These are phyloP conservation scores for Candolleomyces efflorescens DNA, from an alignment of 768 basidiomycete species.

Conservation along the genomic window DNA sequence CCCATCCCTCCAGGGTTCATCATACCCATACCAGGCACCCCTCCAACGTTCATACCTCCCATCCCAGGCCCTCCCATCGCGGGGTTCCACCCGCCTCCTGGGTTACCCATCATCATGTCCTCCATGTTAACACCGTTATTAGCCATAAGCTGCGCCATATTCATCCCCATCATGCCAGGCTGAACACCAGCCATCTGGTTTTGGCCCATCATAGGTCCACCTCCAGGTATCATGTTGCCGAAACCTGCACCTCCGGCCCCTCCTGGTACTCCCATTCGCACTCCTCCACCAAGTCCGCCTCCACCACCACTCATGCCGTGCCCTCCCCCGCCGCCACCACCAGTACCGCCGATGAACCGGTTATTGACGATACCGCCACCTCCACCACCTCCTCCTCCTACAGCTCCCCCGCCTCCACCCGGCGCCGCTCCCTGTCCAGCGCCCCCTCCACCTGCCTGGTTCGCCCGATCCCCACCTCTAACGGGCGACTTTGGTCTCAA, in stretches of 20 bases:
- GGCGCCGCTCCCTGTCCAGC: slow-evolving; percentile 9
- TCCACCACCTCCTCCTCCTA: neutral
- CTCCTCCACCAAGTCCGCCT: slow-evolving; percentile 9
- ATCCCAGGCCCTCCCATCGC: slow-evolving; percentile 15
- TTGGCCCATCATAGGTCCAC: slow-evolving; percentile 20
- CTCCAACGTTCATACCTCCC: slow-evolving; percentile 16
- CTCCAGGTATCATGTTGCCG: slow-evolving; percentile 9
- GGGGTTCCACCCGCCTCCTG: slow-evolving; percentile 16
- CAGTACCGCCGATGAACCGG: slow-evolving; percentile 7
- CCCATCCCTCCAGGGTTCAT: slow-evolving; percentile 10
- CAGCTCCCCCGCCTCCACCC: slow-evolving; percentile 6
- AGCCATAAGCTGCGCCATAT: slow-evolving; percentile 27
- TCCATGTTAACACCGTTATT: slow-evolving; percentile 27
- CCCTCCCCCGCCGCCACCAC: slow-evolving; percentile 19
- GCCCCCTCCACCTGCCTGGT: neutral
- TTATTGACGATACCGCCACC: slow-evolving; percentile 6
- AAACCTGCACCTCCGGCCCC: slow-evolving; percentile 1
- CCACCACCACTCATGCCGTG: slow-evolving; percentile 11
- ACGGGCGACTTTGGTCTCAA: slow-evolving; percentile 85
- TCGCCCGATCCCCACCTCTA: slow-evolving; percentile 3
- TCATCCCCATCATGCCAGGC: slow-evolving; percentile 7
- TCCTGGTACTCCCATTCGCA: slow-evolving; percentile 2
- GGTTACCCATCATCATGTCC: slow-evolving; percentile 12
- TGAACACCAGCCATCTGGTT: slow-evolving; percentile 26
- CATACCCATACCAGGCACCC: slow-evolving; percentile 14